A percentile compares a stretch with the other conserved stretches of the same genome.
These are phyloP conservation scores for Grosmannia penicillata DNA, from an alignment of 2,329 filamentous ascomycete genomes.

Conservation along the genomic window DNA sequence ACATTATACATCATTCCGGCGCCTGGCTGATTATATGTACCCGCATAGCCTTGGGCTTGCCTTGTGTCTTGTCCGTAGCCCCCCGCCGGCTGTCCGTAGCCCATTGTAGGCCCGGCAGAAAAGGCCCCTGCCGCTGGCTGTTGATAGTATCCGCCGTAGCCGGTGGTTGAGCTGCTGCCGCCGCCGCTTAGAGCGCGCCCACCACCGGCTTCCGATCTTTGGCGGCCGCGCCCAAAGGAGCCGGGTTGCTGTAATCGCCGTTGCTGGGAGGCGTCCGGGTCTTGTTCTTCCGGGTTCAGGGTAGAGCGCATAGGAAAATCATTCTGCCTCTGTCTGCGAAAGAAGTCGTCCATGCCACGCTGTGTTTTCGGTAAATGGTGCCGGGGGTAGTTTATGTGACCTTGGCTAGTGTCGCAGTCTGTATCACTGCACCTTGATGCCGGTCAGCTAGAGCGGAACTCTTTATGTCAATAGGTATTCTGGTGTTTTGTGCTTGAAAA, in stretches of 20 bases:
- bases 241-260: constrained; percentile 25
- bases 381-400: too few species aligned
- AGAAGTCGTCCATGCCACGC: constrained; percentile 59
- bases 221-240: constrained; percentile 23
- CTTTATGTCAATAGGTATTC: too few species aligned
- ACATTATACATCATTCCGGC: constrained; percentile 74
- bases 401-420: too few species aligned
- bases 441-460: too few species aligned
- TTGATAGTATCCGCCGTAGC: constrained; percentile 44
- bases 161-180: constrained; percentile 41
- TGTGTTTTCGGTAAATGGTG: too few species aligned
- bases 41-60: constrained; percentile 37
- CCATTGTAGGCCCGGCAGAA: constrained; percentile 33
- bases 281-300: constrained; percentile 36
- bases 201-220: neutral
- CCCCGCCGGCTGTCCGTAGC: constrained; percentile 38
- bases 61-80: constrained; percentile 51
- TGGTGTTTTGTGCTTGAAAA: too few species aligned
- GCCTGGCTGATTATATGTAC: constrained; percentile 38
- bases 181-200: constrained; percentile 19
- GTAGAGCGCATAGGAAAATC: constrained; percentile 51
- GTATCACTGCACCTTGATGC: too few species aligned
- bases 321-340: constrained; percentile 59
- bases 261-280: constrained; percentile 31
- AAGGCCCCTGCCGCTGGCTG: constrained; percentile 34